Percentiles rank a stretch among this genome's conserved stretches.
phyloP scores from a whole-genome alignment of 2,329 filamentous ascomycete genomes.

The Decorospora gaudefroyi region DNA sequence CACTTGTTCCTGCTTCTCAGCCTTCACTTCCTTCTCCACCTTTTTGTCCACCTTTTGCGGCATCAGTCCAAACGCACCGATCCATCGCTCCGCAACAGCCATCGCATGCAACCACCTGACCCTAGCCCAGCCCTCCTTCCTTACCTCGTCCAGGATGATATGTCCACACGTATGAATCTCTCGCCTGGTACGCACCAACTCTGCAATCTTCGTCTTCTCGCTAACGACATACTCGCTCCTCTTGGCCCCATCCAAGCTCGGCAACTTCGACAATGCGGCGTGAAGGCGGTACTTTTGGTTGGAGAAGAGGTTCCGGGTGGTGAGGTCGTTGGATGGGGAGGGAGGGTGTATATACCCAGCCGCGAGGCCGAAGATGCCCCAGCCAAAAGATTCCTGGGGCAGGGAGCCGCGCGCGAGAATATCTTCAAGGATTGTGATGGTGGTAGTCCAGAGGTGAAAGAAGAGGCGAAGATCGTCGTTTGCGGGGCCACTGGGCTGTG shows the following conservation, averaged over 20 bases:
- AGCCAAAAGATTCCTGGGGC: slow-evolving; percentile 23
- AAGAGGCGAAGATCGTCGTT: slow-evolving; percentile 25
- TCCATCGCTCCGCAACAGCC: slow-evolving; percentile 25
- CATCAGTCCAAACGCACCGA: slow-evolving; percentile 3
- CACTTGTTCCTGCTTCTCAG: background rate
- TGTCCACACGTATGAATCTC: slow-evolving; percentile 24
- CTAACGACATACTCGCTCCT: background rate
- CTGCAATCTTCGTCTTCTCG: slow-evolving; percentile 1
- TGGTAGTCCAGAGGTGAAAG: slow-evolving; percentile 16
- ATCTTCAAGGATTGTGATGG: slow-evolving; percentile 18
- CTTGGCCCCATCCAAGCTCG: slow-evolving; percentile 9
- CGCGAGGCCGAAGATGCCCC: slow-evolving; percentile 25
- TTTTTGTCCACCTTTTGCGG: background rate
- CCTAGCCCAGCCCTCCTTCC: slow-evolving; percentile 16
- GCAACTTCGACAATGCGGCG: slow-evolving; percentile 15
- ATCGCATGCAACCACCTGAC: slow-evolving; percentile 28
- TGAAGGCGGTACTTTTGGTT: slow-evolving; percentile 19
- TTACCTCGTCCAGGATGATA: slow-evolving; percentile 25
- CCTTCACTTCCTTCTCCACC: background rate
- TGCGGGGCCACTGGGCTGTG: slow-evolving; percentile 14
- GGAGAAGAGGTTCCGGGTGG: slow-evolving; percentile 8
- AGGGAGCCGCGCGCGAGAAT: slow-evolving; percentile 14
- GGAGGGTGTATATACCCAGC: slow-evolving; percentile 22
- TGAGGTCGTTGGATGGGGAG: background rate
- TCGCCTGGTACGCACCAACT: slow-evolving; percentile 14